Conservation (phyloP, 1,284 basidiomycete species). For the Marasmius tenuissimus region DNA sequence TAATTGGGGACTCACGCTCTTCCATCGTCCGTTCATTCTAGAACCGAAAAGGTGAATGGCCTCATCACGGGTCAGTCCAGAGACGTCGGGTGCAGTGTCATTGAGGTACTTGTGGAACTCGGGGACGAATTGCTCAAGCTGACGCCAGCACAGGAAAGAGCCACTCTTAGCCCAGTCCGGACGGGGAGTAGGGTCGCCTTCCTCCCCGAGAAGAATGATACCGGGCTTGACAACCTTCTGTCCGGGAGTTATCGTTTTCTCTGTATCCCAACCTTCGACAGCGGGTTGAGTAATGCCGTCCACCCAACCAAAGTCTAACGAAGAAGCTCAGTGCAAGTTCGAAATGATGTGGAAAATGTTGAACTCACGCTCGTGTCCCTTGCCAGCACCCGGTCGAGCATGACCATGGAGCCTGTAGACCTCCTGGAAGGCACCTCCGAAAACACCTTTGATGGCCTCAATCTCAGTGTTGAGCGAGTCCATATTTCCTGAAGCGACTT, state of each 20-base stretch:
- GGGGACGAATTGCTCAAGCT: slow-evolving; percentile 21
- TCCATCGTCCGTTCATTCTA: slow-evolving; percentile 30
- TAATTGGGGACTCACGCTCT: slow-evolving; percentile 17
- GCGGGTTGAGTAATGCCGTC: background rate
- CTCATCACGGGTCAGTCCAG: slow-evolving; percentile 16
- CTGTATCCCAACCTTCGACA: background rate
- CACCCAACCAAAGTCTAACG: background rate
- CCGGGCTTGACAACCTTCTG: slow-evolving; percentile 14
- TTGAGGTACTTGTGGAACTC: slow-evolving; percentile 25
- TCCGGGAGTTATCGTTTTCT: background rate
- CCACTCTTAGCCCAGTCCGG: slow-evolving; percentile 25
- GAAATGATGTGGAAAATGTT: background rate
- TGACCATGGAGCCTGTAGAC: background rate
- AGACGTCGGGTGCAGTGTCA: slow-evolving; percentile 18
- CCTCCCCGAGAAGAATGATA: slow-evolving; percentile 22
- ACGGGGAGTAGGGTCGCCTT: slow-evolving; percentile 18
- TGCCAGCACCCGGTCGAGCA: background rate
- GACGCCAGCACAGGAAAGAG: slow-evolving; percentile 24
- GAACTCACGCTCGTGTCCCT: background rate
- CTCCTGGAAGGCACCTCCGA: background rate
- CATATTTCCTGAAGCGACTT: background rate
- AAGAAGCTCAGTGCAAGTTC: background rate
- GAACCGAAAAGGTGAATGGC: slow-evolving; percentile 25
- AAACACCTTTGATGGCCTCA: background rate
- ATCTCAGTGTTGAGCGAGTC: background rate